Base-by-base conservation (phyloP, 2,329 filamentous ascomycete species). In the Claviceps digitariae region DNA sequence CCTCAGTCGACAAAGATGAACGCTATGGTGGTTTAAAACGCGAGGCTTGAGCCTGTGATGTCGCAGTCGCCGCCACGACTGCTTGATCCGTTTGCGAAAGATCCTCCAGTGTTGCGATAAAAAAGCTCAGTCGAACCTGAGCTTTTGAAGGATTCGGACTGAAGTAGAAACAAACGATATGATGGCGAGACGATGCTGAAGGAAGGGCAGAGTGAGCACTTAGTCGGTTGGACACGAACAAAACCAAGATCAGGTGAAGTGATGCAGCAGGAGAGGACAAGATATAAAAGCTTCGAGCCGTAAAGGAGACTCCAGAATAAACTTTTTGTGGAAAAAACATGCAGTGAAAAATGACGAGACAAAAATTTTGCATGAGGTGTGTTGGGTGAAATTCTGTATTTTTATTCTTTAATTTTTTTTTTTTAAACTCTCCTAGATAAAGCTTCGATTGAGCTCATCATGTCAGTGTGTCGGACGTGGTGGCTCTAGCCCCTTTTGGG, bases 91-190 rank as follows among this genome's bases (percentile, higher is more conserved):
- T 23, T 21, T 27, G 41, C 36, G 31, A 36, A 41, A 52, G 51
- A 44, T 49, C 12, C 55, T 58, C 57, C 57, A 58, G 57, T 50
- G 56, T 58, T 57, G 55, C 55, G 53, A 52, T 29, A 44, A 52
- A 23, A 44, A 51, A 57, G 56, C 56, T 52, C 56, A 54, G n/a
- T 15, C 10, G 15, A 17, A 34, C 8, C 17, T 56, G 56, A 57
- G 55, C 56, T 51, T 48, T 23, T 25, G 23, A 1, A 40, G 10
- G 17, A 2, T 27, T 47, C 2, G 1, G 15, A 12, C 2, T 23
- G 15, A n/a, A 15, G 20, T 41, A 20, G 8, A 9, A 45, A 27
- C 2, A 8, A 25, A 38, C n/a, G 34, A n/a, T n/a, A n/a, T n/a
- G n/a, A n/a, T n/a, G n/a, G n/a, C n/a, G n/a, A n/a, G n/a, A n/a